Conservation (phyloP, 345 rosid genomes). For the Rhodamnia rubescens region DNA sequence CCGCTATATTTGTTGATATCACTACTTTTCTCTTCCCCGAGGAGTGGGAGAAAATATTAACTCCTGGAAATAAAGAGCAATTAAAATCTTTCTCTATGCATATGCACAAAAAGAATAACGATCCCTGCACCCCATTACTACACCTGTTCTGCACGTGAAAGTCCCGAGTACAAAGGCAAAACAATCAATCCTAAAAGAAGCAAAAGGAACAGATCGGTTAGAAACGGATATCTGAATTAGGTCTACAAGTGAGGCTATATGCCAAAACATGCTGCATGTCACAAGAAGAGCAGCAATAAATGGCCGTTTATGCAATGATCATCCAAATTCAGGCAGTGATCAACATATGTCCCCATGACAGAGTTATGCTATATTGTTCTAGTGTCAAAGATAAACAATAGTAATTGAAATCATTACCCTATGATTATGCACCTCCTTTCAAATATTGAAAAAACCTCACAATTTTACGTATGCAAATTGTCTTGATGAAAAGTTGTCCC, state of each 20-base stretch:
- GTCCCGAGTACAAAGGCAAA: conserved; percentile 85
- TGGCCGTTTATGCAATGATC: background rate
- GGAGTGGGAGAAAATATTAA: conserved; percentile 80
- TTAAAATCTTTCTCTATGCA: background rate
- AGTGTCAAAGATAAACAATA: background rate
- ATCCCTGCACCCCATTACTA: background rate
- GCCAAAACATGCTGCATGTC: background rate
- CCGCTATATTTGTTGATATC: conserved; percentile 88
- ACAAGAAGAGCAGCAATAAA: background rate
- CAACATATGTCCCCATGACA: background rate
- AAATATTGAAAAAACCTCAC: background rate
- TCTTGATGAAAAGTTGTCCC: no score
- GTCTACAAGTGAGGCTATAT: background rate
- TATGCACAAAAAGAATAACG: background rate
- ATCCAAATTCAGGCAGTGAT: background rate
- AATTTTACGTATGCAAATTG: no score
- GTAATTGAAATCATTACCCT: background rate
- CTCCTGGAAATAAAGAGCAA: conserved; percentile 33
- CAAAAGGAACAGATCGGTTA: background rate
- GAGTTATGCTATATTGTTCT: background rate
- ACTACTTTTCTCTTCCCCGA: conserved; percentile 86
- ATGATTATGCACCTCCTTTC: background rate
- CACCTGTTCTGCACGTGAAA: conserved; percentile 82
- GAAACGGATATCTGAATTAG: background rate
- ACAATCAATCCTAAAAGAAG: conserved; percentile 49